phyloP scores from a whole-genome alignment of 2,329 filamentous ascomycete genomes.

The Aspergillus versicolor region DNA sequence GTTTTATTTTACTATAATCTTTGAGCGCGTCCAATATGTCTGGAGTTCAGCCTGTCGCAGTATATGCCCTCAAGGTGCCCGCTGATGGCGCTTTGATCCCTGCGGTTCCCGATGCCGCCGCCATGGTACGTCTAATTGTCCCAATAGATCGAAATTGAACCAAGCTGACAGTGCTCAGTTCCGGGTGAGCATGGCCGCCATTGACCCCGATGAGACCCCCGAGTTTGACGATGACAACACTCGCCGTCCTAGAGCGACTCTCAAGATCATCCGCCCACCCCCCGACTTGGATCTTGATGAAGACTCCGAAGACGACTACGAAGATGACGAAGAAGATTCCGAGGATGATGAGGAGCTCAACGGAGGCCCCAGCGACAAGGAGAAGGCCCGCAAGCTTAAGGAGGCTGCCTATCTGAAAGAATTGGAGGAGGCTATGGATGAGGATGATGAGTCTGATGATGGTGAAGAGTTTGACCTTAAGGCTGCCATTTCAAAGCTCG shows the following conservation, averaged over 20 bases:
- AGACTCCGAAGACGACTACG: constrained; percentile 54
- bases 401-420: constrained; percentile 75
- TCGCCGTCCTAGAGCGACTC: constrained; percentile 71
- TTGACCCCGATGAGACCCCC: constrained; percentile 80
- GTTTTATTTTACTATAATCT: constrained; percentile 15
- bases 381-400: constrained; percentile 84
- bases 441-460: constrained; percentile 57
- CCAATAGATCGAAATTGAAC: neutral
- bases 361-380: constrained; percentile 86
- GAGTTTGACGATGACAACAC: constrained; percentile 65
- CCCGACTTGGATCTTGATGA: constrained; percentile 57
- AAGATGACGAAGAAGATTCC: constrained; percentile 50
- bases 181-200: constrained; percentile 96
- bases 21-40: constrained; percentile 41
- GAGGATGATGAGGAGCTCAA: constrained; percentile 74
- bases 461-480: constrained; percentile 56
- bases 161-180: constrained; percentile 59
- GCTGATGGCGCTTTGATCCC: constrained; percentile 79
- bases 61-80: constrained; percentile 91
- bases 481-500: constrained; percentile 54
- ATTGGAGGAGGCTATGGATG: constrained; percentile 66
- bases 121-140: constrained; percentile 64
- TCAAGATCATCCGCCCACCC: constrained; percentile 83
- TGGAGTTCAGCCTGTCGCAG: constrained; percentile 63
- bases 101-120: constrained; percentile 74